Percentiles rank a stretch among this genome's conserved stretches.
phyloP scores from a whole-genome alignment of 2,329 filamentous ascomycete genomes.

The Metarhizium anisopliae region DNA sequence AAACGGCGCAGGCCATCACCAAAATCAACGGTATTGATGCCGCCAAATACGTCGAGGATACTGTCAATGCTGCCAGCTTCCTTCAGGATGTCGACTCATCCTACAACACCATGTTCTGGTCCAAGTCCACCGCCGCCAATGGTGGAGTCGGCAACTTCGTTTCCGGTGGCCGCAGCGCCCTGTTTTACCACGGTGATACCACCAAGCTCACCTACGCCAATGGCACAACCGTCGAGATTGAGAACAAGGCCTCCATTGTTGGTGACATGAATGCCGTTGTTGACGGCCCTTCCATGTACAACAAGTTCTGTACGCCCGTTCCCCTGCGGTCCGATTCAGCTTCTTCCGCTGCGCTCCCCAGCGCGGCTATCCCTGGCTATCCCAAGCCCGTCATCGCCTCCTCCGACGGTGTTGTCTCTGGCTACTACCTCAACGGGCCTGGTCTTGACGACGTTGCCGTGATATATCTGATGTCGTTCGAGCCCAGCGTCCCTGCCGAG shows the following conservation, averaged over 20 bases:
- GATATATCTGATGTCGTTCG: conserved; percentile 15
- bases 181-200: conserved; percentile 20
- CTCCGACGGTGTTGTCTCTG: conserved; percentile 11
- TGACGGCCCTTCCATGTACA: conserved; percentile 24
- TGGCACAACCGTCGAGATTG: conserved; percentile 20
- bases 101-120: conserved; percentile 31
- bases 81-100: conserved; percentile 19
- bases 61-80: conserved; percentile 10
- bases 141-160: conserved; percentile 19
- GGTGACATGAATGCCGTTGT: conserved; percentile 19
- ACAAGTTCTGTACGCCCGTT: conserved; percentile 21
- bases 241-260: conserved; percentile 23
- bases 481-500: conserved; percentile 17
- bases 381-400: conserved; percentile 21
- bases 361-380: conserved; percentile 12
- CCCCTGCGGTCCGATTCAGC: not conserved
- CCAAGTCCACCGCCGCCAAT: conserved; percentile 10
- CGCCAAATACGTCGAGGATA: conserved; percentile 13
- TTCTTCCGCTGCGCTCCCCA: not conserved
- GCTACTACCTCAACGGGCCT: conserved; percentile 26
- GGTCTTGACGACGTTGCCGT: conserved; percentile 26
- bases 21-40: conserved; percentile 19
- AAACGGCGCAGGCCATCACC: conserved; percentile 14
- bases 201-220: conserved; percentile 28
- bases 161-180: conserved; percentile 18